Conservation (phyloP, 148 eudicot genomes). For the Dianthus caryophyllus region DNA sequence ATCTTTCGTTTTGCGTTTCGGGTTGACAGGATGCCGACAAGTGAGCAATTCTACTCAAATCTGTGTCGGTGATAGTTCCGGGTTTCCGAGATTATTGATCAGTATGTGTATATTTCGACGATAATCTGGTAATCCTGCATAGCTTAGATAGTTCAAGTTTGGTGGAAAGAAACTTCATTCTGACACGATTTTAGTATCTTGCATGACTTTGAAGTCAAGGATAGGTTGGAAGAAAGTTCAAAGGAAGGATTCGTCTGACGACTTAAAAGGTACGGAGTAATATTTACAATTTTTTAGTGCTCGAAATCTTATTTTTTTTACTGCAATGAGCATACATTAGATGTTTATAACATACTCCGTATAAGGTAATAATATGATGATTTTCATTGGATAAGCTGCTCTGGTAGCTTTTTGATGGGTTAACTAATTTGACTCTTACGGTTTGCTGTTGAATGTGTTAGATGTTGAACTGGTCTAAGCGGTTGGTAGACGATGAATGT, state of each 20-base stretch:
- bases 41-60: not conserved
- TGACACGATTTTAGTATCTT: conserved; percentile 7
- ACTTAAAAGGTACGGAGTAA: not conserved
- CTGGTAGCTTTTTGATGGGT: conserved; percentile 2
- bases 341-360: not conserved
- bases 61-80: not conserved
- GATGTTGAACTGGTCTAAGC: not conserved
- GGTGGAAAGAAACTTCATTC: conserved; percentile 15
- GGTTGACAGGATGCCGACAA: not conserved
- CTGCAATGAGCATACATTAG: not conserved
- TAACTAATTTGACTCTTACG: conserved; percentile 4
- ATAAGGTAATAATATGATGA: not conserved
- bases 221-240: conserved; percentile 5
- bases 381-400: not conserved
- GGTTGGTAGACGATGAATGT: not conserved
- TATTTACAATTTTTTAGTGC: not conserved
- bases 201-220: conserved; percentile 8
- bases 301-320: not conserved
- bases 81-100: not conserved
- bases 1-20: not conserved
- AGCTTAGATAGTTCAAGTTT: not conserved
- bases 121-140: not conserved
- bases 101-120: not conserved
- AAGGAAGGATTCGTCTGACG: conserved; percentile 6
- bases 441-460: not conserved